A percentile compares a stretch with the other conserved stretches of the same genome.
These are phyloP conservation scores for Chaetomium fimeti DNA, from an alignment of 495 filamentous ascomycete genomes.

Conservation along the genomic window DNA sequence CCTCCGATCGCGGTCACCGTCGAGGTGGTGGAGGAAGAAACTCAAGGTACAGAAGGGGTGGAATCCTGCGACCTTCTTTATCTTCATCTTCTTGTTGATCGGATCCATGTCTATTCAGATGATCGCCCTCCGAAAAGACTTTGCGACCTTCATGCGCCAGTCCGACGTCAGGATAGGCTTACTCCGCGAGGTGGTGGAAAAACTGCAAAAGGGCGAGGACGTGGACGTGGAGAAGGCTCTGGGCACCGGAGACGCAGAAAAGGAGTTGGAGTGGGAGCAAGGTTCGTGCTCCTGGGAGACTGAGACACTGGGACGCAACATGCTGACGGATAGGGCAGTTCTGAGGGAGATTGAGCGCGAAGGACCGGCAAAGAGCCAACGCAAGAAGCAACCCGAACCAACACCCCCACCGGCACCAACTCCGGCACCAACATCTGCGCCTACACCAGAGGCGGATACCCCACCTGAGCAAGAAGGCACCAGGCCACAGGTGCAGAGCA, in stretches of 20 bases:
- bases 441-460: background rate
- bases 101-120: constrained; percentile 93
- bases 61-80: constrained; percentile 93
- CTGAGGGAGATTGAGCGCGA: constrained; percentile 78
- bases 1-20: constrained; percentile 28
- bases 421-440: background rate
- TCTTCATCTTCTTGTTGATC: constrained; percentile 85
- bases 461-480: constrained; percentile 5
- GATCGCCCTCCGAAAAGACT: constrained; percentile 76
- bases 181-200: constrained; percentile 78
- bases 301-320: background rate
- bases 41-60: constrained; percentile 60
- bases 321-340: constrained; percentile 48
- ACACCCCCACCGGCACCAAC: background rate
- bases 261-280: constrained; percentile 87
- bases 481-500: constrained; percentile 16
- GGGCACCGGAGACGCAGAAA: constrained; percentile 72
- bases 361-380: constrained; percentile 60
- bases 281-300: constrained; percentile 46
- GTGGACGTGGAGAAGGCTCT: constrained; percentile 84
- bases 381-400: constrained; percentile 27
- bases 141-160: constrained; percentile 64
- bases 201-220: constrained; percentile 77
- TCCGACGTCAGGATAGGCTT: constrained; percentile 76
- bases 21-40: constrained; percentile 23